Percentiles rank a stretch among this genome's conserved stretches.
These are phyloP conservation scores for Papiliotrema fonsecae DNA, from an alignment of 1,284 basidiomycete genomes.

Conservation along the genomic window DNA sequence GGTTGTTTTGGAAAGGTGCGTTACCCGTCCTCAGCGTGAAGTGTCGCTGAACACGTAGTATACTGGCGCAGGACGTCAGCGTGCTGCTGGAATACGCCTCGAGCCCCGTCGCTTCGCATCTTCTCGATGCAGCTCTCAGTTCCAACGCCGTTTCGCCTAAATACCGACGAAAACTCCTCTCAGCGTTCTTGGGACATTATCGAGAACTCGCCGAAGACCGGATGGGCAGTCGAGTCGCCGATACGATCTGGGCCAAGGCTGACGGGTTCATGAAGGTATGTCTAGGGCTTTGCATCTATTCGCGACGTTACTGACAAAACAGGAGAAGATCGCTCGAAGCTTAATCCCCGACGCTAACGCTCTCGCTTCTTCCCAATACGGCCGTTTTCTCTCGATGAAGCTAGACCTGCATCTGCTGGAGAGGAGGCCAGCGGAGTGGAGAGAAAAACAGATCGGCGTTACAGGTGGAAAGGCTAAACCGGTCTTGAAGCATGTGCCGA, in stretches of 20 bases:
- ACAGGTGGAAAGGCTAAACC: neutral
- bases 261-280: conserved; percentile 82
- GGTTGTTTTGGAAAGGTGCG: conserved; percentile 63
- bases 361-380: conserved; percentile 71
- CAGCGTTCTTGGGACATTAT: conserved; percentile 70
- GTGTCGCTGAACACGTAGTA: conserved; percentile 48
- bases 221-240: conserved; percentile 80
- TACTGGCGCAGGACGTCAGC: conserved; percentile 58
- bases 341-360: conserved; percentile 64
- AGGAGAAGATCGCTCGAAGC: conserved; percentile 86
- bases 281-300: neutral
- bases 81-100: conserved; percentile 65
- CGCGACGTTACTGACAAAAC: conserved; percentile 2
- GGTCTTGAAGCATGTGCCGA: neutral
- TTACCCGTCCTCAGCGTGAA: neutral
- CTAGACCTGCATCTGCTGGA: conserved; percentile 73
- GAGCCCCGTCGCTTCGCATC: conserved; percentile 68
- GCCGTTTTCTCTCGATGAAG: conserved; percentile 76
- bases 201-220: conserved; percentile 75
- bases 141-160: conserved; percentile 63
- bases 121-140: conserved; percentile 72
- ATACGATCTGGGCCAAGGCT: conserved; percentile 76
- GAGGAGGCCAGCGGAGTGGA: conserved; percentile 77
- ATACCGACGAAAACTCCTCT: conserved; percentile 64
- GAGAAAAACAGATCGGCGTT: conserved; percentile 42